Evolutionary conservation across 768 basidiomycete species (phyloP).

Genomic region (Pisolithus tinctorius): DNA sequence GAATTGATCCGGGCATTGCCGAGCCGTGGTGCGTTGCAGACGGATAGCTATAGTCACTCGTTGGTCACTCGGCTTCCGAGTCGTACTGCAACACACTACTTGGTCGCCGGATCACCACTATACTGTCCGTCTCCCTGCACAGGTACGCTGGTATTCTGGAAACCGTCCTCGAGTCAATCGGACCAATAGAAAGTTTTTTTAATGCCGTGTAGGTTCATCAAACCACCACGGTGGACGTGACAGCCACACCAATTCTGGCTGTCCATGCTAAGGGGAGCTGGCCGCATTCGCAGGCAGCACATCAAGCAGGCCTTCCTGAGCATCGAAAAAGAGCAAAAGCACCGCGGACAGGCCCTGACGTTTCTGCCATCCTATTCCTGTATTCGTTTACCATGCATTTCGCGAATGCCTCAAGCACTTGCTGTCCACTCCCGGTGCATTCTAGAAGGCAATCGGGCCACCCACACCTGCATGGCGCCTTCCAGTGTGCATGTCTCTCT

Average conservation of each 20-base stretch:
- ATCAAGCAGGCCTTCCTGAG: constrained; percentile 34
- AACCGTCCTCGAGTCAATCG: not conserved
- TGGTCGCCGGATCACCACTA: not conserved
- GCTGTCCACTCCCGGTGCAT: constrained; percentile 5
- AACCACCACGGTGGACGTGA: constrained; percentile 32
- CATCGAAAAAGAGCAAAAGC: constrained; percentile 4
- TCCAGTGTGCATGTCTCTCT: not conserved
- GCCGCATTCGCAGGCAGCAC: constrained; percentile 48
- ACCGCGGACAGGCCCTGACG: constrained; percentile 10
- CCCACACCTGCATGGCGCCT: constrained; percentile 1
- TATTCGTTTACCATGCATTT: constrained; percentile 19
- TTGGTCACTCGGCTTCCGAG: too few relatives aligned
- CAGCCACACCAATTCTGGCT: constrained; percentile 37
- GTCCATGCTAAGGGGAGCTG: constrained; percentile 70
- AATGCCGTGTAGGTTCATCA: constrained; percentile 10
- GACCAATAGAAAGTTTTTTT: not conserved
- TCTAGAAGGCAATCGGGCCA: constrained; percentile 2
- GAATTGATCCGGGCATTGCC: not conserved
- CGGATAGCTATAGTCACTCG: not conserved
- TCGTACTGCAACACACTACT: not conserved
- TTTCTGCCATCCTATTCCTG: constrained; percentile 5
- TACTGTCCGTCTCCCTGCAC: not conserved
- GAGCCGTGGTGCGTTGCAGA: not conserved
- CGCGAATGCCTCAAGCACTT: constrained; percentile 11
- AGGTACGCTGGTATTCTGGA: not conserved